These are phyloP conservation scores for Lactarius deliciosus DNA, from an alignment of 768 basidiomycete species.

Conservation along the genomic window DNA sequence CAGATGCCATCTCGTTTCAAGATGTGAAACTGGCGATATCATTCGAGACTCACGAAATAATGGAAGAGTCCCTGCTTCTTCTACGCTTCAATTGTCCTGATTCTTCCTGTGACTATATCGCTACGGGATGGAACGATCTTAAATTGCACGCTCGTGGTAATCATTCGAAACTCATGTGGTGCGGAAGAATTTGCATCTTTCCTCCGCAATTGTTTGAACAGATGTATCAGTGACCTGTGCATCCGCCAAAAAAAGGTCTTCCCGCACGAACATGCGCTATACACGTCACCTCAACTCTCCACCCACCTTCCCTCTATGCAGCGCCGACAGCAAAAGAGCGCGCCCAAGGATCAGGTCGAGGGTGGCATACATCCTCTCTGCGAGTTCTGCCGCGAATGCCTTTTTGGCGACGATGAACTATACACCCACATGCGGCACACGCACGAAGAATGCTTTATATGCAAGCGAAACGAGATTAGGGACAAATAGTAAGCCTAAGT, in stretches of 20 bases:
- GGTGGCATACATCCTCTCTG: slow-evolving; percentile 78
- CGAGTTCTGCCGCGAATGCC: slow-evolving; percentile 89
- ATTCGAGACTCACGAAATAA: slow-evolving; percentile 91
- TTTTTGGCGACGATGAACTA: slow-evolving; percentile 92
- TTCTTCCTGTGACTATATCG: slow-evolving; percentile 77
- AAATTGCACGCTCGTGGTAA: slow-evolving; percentile 76
- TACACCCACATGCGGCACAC: slow-evolving; percentile 88
- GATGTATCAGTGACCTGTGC: slow-evolving; percentile 71
- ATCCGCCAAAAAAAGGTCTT: slow-evolving; percentile 91
- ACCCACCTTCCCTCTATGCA: slow-evolving; percentile 76
- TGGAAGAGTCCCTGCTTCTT: slow-evolving; percentile 90
- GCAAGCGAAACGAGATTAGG: slow-evolving; percentile 74
- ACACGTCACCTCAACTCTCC: slow-evolving; percentile 60
- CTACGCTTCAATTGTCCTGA: slow-evolving; percentile 95
- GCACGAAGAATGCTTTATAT: slow-evolving; percentile 97
- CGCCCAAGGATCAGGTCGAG: slow-evolving; percentile 56
- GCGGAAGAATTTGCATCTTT: slow-evolving; percentile 32
- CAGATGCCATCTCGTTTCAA: slow-evolving; percentile 57
- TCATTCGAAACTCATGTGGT: slow-evolving; percentile 86
- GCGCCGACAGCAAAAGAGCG: slow-evolving; percentile 40
- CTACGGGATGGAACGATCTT: slow-evolving; percentile 85
- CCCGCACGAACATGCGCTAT: slow-evolving; percentile 89
- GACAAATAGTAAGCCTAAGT: slow-evolving; percentile 74
- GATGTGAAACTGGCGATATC: slow-evolving; percentile 73
- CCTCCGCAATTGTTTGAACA: not conserved